Evolutionary conservation across 1,139 yeast species (phyloP).

Genomic region (Pneumocystis canis): DNA sequence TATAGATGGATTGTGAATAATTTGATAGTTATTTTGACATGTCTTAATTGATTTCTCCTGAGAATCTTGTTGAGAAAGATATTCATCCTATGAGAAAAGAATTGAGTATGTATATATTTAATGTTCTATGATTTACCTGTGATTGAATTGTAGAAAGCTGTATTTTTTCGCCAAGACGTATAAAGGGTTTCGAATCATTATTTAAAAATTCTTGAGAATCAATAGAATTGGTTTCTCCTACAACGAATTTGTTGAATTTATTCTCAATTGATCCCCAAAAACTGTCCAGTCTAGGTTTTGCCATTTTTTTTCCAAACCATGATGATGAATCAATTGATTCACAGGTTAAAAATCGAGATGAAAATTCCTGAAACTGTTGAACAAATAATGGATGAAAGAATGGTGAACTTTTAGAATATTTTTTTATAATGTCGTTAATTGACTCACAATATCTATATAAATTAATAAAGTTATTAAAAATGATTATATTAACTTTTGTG

Average conservation of each 20-base stretch:
- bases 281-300: slow-evolving; percentile 66
- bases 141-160: slow-evolving; percentile 16
- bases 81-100: background rate
- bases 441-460: slow-evolving; percentile 34
- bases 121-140: slow-evolving; percentile 1
- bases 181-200: slow-evolving; percentile 7
- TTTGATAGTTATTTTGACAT: background rate
- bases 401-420: slow-evolving; percentile 24
- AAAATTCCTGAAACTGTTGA: slow-evolving; percentile 27
- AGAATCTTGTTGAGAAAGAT: background rate
- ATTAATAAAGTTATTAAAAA: background rate
- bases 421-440: slow-evolving; percentile 27
- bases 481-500: slow-evolving; percentile 30
- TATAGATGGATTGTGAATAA: background rate
- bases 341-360: slow-evolving; percentile 15
- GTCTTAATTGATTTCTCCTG: background rate
- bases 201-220: slow-evolving; percentile 25
- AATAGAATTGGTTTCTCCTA: slow-evolving; percentile 44
- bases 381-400: slow-evolving; percentile 25
- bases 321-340: slow-evolving; percentile 24
- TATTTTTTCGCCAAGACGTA: slow-evolving; percentile 19
- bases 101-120: background rate
- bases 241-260: slow-evolving; percentile 68
- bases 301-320: slow-evolving; percentile 50
- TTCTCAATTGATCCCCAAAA: slow-evolving; percentile 79